Evolutionary conservation across 1,139 yeast genomes (phyloP).

Genomic region (Geotrichum reessii): DNA sequence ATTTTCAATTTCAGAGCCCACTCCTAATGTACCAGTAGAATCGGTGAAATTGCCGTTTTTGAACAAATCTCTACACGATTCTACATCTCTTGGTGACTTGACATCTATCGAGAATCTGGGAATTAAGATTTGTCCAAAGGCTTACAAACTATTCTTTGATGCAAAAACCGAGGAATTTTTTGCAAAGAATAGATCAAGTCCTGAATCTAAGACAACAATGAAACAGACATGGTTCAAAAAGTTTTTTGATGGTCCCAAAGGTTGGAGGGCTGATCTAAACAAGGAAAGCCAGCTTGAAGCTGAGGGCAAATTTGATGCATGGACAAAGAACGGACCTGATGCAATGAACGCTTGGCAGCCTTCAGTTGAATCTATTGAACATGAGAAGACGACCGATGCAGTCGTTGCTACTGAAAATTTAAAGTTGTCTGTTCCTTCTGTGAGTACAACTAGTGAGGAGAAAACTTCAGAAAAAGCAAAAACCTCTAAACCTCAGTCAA

Average conservation of each 20-base stretch:
- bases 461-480: background rate
- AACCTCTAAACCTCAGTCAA: background rate
- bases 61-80: conserved; percentile 13
- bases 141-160: conserved; percentile 77
- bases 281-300: conserved; percentile 32
- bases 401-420: background rate
- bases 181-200: conserved; percentile 34
- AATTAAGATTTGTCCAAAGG: conserved; percentile 72
- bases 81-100: conserved; percentile 20
- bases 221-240: conserved; percentile 24
- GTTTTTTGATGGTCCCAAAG: conserved; percentile 33
- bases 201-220: conserved; percentile 21
- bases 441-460: background rate
- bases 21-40: background rate
- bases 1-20: background rate
- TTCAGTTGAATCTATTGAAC: background rate
- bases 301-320: conserved; percentile 17
- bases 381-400: background rate
- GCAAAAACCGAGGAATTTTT: conserved; percentile 78
- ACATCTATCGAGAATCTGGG: conserved; percentile 54
- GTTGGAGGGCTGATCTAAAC: conserved; percentile 35
- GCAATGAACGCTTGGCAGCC: background rate
- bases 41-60: background rate
- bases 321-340: conserved; percentile 7
- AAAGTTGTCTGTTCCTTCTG: background rate